Evolutionary conservation across 768 basidiomycete species (phyloP), one percentile per base, ranked within the genome.

Genomic region (Termitomyces titanicus): DNA sequence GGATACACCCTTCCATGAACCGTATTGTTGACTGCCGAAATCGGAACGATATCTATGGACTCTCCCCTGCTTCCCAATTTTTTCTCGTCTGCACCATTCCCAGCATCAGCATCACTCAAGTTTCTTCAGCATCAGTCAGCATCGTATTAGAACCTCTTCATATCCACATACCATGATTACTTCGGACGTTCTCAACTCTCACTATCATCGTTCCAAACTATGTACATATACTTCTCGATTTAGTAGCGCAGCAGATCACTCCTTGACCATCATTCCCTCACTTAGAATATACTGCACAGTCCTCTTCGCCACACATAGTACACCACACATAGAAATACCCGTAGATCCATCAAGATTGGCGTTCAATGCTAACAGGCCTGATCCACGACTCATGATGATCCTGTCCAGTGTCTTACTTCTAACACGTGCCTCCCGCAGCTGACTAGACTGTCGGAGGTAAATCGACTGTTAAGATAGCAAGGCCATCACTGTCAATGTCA

Each of bases 31-130:
- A 40, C 22, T 40, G 24, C 44, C 53, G 27, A 51, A 34, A 51
- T 24, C 27, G 45, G 33, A 47, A 54, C 17, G 47, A 43, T 22
- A 49, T 35, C 39, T 18, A 45, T 51, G 31, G 53, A 59, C 48
- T 25, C 34, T 48, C 54, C 57, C 13, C n/a, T 51, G 18, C 55
- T 51, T 58, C 38, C 40, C 45, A 43, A 22, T 43, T 56, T 55
- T 34, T 53, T 53, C 20, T n/a, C 47, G 44, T 43, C 25, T 47
- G 49, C 57, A 61, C 57, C 51, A 38, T 54, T 54, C 51, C 33
- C 58, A 61, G 59, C 61, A 63, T 64, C 58, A 61, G 37, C 61
- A 63, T 60, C 47, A 60, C 39, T 54, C 51, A 54, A 53, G 12
- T 55, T 46, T 35, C 15, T 53, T 48, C 42, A 48, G 43, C 58